Evolutionary conservation across 257 asterid species (phyloP).

Genomic region (Nicotiana undulata): DNA sequence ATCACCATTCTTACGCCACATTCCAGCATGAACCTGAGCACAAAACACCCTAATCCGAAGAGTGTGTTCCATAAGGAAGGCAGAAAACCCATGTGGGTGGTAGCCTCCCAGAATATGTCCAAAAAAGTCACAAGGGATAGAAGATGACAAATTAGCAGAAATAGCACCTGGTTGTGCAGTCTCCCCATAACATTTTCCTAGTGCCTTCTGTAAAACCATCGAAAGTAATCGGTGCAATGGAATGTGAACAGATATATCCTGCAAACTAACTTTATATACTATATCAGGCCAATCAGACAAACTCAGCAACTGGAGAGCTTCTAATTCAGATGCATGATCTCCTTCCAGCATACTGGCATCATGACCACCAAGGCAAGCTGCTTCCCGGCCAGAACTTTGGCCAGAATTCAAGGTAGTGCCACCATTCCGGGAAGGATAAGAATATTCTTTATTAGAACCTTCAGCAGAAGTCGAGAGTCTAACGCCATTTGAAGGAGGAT

Average conservation of each 20-base stretch:
- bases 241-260: constrained; percentile 77
- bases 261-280: constrained; percentile 78
- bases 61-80: constrained; percentile 90
- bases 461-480: constrained; percentile 2
- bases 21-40: constrained; percentile 92
- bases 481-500: constrained; percentile 19
- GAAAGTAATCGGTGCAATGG: constrained; percentile 87
- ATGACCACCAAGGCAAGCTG: constrained; percentile 28
- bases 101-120: constrained; percentile 73
- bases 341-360: constrained; percentile 51
- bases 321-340: constrained; percentile 52
- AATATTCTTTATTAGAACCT: constrained; percentile 10
- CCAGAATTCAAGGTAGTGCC: constrained; percentile 34
- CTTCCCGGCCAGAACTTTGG: constrained; percentile 33
- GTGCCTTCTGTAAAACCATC: constrained; percentile 63
- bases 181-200: constrained; percentile 70
- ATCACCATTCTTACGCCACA: constrained; percentile 99
- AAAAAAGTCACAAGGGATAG: constrained; percentile 46
- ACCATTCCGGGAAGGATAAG: constrained; percentile 22
- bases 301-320: constrained; percentile 63
- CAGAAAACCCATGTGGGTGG: constrained; percentile 88
- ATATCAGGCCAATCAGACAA: constrained; percentile 83
- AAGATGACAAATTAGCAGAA: constrained; percentile 28
- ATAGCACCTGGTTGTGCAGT: neutral
- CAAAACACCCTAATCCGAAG: constrained; percentile 91